Conservation (phyloP, 2,329 filamentous ascomycete genomes). For the Arachnomyces sp. region DNA sequence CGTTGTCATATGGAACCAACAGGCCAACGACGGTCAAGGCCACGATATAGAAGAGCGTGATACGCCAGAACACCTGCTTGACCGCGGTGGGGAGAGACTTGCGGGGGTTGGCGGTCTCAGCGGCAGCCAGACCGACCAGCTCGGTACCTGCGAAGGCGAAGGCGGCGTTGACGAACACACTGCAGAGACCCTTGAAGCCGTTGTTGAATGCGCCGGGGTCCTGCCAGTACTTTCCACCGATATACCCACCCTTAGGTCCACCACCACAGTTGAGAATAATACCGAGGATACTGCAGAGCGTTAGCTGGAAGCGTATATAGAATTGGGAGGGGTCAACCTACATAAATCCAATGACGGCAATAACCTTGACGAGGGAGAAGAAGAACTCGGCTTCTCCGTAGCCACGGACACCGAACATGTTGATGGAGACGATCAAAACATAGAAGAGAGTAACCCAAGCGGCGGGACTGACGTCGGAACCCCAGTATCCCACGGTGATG, state of each 20-base stretch:
- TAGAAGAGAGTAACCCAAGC: constrained; percentile 63
- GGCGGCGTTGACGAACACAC: constrained; percentile 49
- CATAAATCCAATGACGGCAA: constrained; percentile 77
- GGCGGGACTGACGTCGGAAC: constrained; percentile 25
- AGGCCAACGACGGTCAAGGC: constrained; percentile 39
- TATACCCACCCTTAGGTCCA: constrained; percentile 30
- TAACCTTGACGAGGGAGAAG: constrained; percentile 71
- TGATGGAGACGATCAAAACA: constrained; percentile 61
- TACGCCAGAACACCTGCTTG: constrained; percentile 46
- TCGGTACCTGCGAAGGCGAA: constrained; percentile 52
- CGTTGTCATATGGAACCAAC: constrained; percentile 34
- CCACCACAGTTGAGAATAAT: constrained; percentile 51
- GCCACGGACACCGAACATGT: constrained; percentile 72
- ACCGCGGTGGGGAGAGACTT: constrained; percentile 42
- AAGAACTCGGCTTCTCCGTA: constrained; percentile 80
- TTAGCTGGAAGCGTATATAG: constrained; percentile 6
- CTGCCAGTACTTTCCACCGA: constrained; percentile 31
- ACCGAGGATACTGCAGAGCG: constrained; percentile 57
- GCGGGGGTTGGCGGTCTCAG: constrained; percentile 44
- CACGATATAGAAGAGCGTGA: constrained; percentile 43
- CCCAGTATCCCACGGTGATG: constrained; percentile 70
- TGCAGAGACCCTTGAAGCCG: constrained; percentile 46
- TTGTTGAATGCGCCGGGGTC: constrained; percentile 40
- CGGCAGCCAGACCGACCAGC: constrained; percentile 45
- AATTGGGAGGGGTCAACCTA: constrained; percentile 31